These are phyloP conservation scores for Beauveria scarabaeidicola DNA, from an alignment of 2,329 filamentous ascomycete genomes.

Conservation along the genomic window DNA sequence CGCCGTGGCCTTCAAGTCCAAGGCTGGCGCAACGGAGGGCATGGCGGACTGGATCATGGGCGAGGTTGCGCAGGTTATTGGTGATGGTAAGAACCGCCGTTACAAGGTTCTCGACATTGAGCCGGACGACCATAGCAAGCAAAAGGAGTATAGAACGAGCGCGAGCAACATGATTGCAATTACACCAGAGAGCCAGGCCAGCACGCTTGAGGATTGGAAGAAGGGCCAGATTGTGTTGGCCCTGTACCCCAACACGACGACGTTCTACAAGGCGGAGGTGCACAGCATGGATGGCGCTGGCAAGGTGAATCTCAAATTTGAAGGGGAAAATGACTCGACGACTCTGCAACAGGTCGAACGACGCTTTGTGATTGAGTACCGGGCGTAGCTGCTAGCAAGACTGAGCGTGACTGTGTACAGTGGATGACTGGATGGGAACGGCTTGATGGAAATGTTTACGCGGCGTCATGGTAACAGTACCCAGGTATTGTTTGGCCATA, in stretches of 20 bases:
- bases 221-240: conserved; percentile 66
- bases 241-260: conserved; percentile 74
- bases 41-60: conserved; percentile 62
- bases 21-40: conserved; percentile 37
- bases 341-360: conserved; percentile 69
- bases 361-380: conserved; percentile 68
- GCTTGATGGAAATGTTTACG: background rate
- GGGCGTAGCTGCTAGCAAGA: conserved; percentile 23
- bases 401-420: background rate
- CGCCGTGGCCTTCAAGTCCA: conserved; percentile 58
- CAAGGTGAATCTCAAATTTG: conserved; percentile 62
- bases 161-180: conserved; percentile 73
- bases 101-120: conserved; percentile 77
- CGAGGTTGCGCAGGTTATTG: conserved; percentile 65
- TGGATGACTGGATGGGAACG: background rate
- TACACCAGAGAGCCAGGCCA: conserved; percentile 42
- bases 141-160: conserved; percentile 61
- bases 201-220: conserved; percentile 51
- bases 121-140: conserved; percentile 59
- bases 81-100: conserved; percentile 67
- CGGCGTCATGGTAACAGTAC: background rate
- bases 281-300: conserved; percentile 54
- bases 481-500: background rate
- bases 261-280: conserved; percentile 77
- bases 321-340: conserved; percentile 66